Percentiles rank a stretch among this genome's conserved stretches.
Evolutionary conservation across 2,329 filamentous ascomycete species (phyloP).

Genomic region (Talaromyces islandicus): DNA sequence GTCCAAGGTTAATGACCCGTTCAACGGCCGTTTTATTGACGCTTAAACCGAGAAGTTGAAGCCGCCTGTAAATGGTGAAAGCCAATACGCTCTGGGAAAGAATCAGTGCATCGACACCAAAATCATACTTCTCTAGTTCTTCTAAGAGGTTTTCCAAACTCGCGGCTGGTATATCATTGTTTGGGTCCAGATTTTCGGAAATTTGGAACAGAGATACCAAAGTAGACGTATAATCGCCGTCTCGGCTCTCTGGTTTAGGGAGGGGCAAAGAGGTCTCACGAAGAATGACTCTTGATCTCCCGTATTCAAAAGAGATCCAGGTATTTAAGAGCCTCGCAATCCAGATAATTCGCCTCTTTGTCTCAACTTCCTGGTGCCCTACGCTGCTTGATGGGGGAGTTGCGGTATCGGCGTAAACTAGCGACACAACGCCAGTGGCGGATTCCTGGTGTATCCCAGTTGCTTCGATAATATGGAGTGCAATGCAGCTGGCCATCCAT

Average conservation of each 20-base stretch:
- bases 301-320: conserved; percentile 17
- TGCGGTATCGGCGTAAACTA: conserved; percentile 12
- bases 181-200: conserved; percentile 12
- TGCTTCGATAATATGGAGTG: conserved; percentile 35
- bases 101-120: conserved; percentile 8
- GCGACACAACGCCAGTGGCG: conserved; percentile 1
- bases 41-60: conserved; percentile 10
- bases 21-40: conserved; percentile 6
- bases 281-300: conserved; percentile 12
- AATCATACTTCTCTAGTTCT: not conserved
- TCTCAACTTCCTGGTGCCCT: not conserved
- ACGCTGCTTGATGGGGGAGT: not conserved
- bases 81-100: conserved; percentile 13
- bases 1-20: conserved; percentile 9
- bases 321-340: conserved; percentile 14
- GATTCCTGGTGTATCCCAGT: conserved; percentile 11
- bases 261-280: conserved; percentile 10
- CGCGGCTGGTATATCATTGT: conserved; percentile 2
- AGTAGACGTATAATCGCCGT: conserved; percentile 9
- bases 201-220: conserved; percentile 12
- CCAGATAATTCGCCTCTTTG: conserved; percentile 13
- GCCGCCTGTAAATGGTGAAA: conserved; percentile 14
- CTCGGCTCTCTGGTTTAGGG: not conserved
- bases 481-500: conserved; percentile 50
- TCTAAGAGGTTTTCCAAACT: conserved; percentile 9